Conservation (phyloP, 371 early-diverging fungal genomes). For the Mucor ambiguus region DNA sequence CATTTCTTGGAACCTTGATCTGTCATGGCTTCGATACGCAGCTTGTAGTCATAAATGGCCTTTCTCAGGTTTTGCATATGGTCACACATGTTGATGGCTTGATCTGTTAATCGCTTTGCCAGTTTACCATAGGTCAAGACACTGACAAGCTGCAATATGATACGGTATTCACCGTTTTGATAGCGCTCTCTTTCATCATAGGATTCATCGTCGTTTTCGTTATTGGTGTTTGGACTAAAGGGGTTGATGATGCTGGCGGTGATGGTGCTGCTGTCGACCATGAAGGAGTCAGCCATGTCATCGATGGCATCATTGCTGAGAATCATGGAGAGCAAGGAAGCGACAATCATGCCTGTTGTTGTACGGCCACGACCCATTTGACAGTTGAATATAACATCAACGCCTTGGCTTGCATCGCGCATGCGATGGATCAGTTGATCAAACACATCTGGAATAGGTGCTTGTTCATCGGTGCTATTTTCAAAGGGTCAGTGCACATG, state of each 20-base stretch:
- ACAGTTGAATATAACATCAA: conserved; percentile 71
- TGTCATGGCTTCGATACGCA: conserved; percentile 58
- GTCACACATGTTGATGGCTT: conserved; percentile 70
- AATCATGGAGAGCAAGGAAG: conserved; percentile 59
- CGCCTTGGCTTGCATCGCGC: conserved; percentile 33
- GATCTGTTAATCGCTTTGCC: conserved; percentile 73
- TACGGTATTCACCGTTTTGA: conserved; percentile 64
- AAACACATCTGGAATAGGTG: conserved; percentile 76
- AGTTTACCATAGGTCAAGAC: conserved; percentile 69
- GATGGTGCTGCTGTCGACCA: conserved; percentile 19
- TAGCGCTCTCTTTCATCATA: conserved; percentile 53
- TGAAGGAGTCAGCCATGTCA: conserved; percentile 37
- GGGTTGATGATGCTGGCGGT: background rate
- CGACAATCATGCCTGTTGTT: conserved; percentile 75
- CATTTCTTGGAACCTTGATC: conserved; percentile 52
- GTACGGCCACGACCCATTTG: conserved; percentile 86
- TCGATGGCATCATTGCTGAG: conserved; percentile 37
- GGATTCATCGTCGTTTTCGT: conserved; percentile 44
- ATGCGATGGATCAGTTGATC: conserved; percentile 61
- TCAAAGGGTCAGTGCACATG: background rate
- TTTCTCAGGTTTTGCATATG: conserved; percentile 79
- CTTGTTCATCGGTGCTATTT: conserved; percentile 70
- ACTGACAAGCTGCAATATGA: conserved; percentile 68
- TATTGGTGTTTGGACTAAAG: conserved; percentile 19
- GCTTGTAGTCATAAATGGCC: conserved; percentile 70